A percentile compares a stretch with the other conserved stretches of the same genome.
phyloP scores from a whole-genome alignment of 257 asterid genomes.

The Scutellaria galericulata region DNA sequence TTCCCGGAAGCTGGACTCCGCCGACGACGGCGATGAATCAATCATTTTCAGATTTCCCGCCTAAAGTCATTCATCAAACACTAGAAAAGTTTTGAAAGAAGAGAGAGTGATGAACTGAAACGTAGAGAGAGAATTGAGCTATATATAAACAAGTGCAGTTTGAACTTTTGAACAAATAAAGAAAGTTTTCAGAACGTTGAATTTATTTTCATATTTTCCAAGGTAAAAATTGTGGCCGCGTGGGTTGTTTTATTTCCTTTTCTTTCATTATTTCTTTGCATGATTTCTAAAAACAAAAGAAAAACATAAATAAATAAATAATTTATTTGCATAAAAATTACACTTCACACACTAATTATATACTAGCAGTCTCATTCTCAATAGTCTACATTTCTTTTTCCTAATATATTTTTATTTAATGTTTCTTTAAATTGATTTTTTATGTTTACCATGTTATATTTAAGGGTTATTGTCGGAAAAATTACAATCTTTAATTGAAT shows the following conservation, averaged over 20 bases:
- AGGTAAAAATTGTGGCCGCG: constrained; percentile 48
- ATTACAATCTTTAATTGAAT: no score
- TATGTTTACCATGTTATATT: no score
- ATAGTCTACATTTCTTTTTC: background rate
- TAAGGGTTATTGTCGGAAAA: no score
- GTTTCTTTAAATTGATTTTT: no score
- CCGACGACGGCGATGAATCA: constrained; percentile 56
- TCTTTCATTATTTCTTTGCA: background rate
- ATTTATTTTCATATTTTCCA: constrained; percentile 25
- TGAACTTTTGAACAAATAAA: background rate
- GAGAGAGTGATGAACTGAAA: background rate
- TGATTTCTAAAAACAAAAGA: background rate
- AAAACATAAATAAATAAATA: no score
- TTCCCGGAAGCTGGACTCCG: constrained; percentile 80
- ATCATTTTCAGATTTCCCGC: constrained; percentile 57
- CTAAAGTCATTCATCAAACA: constrained; percentile 33
- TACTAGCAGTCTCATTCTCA: no score
- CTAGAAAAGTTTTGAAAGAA: background rate
- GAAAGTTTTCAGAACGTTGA: constrained; percentile 24
- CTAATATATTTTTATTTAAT: no score
- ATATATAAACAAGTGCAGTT: background rate
- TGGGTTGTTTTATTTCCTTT: constrained; percentile 38
- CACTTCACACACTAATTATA: constrained; percentile 12
- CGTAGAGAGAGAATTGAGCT: background rate
- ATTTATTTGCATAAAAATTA: constrained; percentile 5